Evolutionary conservation across 2,329 filamentous ascomycete species (phyloP).

Genomic region (Diaporthe sp.): DNA sequence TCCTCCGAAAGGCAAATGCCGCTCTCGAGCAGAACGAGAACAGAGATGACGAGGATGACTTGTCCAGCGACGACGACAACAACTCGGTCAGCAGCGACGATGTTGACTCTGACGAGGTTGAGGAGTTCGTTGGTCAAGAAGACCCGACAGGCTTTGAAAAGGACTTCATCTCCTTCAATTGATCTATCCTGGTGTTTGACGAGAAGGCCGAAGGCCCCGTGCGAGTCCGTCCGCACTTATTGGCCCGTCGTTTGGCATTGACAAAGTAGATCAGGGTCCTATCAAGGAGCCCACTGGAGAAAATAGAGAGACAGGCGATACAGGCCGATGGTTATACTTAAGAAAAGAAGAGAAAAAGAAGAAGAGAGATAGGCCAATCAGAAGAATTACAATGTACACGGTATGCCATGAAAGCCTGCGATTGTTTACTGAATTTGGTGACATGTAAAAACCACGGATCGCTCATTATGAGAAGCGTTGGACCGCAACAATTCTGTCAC

Average conservation of each 20-base stretch:
- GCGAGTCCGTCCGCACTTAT: background rate
- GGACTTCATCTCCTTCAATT: conserved; percentile 66
- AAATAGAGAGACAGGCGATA: background rate
- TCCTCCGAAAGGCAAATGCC: conserved; percentile 76
- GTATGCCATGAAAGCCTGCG: background rate
- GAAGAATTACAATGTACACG: conserved; percentile 1
- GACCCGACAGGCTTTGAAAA: conserved; percentile 70
- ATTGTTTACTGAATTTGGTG: background rate
- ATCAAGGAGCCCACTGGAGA: background rate
- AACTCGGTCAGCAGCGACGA: conserved; percentile 80
- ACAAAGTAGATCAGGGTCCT: conserved; percentile 29
- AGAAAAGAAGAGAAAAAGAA: background rate
- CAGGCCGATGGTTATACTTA: background rate
- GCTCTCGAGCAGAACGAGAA: conserved; percentile 55
- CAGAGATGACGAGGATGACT: conserved; percentile 73
- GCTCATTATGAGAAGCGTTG: background rate
- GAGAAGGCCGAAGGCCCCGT: conserved; percentile 13
- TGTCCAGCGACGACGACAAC: conserved; percentile 83
- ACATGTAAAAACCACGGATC: background rate
- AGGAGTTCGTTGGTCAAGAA: conserved; percentile 72
- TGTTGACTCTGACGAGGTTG: conserved; percentile 81
- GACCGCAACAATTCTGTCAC: background rate
- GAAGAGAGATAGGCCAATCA: background rate
- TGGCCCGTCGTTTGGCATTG: background rate
- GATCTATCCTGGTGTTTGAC: background rate